phyloP scores from a whole-genome alignment of 495 filamentous ascomycete species.

The Entonaema liquescens region DNA sequence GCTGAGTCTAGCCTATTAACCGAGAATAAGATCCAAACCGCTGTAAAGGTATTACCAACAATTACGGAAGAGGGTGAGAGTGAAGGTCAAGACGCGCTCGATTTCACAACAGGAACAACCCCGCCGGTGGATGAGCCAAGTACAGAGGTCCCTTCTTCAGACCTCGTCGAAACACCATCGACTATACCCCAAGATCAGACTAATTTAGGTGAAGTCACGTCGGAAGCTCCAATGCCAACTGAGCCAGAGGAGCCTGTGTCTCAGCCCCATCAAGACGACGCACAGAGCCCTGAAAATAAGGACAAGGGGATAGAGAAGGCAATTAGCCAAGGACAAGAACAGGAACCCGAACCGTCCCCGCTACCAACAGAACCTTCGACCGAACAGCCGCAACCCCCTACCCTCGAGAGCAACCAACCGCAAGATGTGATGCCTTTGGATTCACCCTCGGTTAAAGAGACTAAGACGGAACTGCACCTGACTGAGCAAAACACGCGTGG shows the following conservation, averaged over 20 bases:
- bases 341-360: slow-evolving; percentile 20
- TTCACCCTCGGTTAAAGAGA: slow-evolving; percentile 7
- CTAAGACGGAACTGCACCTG: slow-evolving; percentile 3
- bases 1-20: slow-evolving; percentile 10
- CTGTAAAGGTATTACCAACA: slow-evolving; percentile 21
- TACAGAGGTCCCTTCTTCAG: slow-evolving; percentile 9
- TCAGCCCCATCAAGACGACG: slow-evolving; percentile 17
- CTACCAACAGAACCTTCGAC: slow-evolving; percentile 11
- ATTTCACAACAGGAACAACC: slow-evolving; percentile 7
- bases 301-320: slow-evolving; percentile 46
- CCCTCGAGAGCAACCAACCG: slow-evolving; percentile 6
- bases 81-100: slow-evolving; percentile 30
- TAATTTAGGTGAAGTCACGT: not conserved
- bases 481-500: slow-evolving; percentile 8
- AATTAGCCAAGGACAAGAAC: slow-evolving; percentile 28
- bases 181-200: slow-evolving; percentile 16
- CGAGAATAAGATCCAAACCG: slow-evolving; percentile 1
- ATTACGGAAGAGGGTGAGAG: slow-evolving; percentile 47
- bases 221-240: slow-evolving; percentile 9
- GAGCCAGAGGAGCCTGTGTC: slow-evolving; percentile 11
- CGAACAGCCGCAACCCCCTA: slow-evolving; percentile 12
- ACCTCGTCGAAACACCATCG: slow-evolving; percentile 5
- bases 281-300: slow-evolving; percentile 24
- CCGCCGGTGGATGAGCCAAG: slow-evolving; percentile 11
- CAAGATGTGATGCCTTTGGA: slow-evolving; percentile 7